These are phyloP conservation scores for Cucurbita ficifolia DNA, from an alignment of 306 rosid species.

Conservation along the genomic window DNA sequence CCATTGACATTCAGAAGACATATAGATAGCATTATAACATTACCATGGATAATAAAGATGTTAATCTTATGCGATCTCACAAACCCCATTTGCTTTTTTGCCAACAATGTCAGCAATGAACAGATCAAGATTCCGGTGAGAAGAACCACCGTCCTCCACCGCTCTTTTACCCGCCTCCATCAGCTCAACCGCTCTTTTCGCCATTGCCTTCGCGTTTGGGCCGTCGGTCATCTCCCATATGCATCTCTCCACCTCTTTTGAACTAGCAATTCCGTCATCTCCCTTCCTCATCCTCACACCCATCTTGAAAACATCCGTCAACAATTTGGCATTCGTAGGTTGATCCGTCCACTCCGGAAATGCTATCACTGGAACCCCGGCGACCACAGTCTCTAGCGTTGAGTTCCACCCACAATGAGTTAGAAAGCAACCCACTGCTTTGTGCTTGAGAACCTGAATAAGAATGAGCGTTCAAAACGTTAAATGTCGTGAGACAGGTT, in stretches of 20 bases:
- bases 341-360: constrained; percentile 51
- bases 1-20: too few species aligned
- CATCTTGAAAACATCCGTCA: constrained; percentile 19
- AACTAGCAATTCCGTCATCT: constrained; percentile 15
- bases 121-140: constrained; percentile 18
- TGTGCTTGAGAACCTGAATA: constrained; percentile 18
- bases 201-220: constrained; percentile 14
- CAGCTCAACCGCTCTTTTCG: constrained; percentile 25
- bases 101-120: constrained; percentile 18
- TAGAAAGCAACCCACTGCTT: constrained; percentile 37
- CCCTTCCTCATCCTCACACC: constrained; percentile 24
- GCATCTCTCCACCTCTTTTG: constrained; percentile 35
- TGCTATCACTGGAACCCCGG: constrained; percentile 41
- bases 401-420: constrained; percentile 68
- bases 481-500: too few species aligned
- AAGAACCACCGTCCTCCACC: constrained; percentile 29
- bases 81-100: neutral
- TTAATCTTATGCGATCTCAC: too few species aligned
- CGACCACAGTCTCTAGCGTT: constrained; percentile 22
- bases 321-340: constrained; percentile 35
- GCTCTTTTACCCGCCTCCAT: constrained; percentile 20
- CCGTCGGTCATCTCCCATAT: constrained; percentile 33
- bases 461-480: neutral
- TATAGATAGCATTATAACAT: too few species aligned
- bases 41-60: too few species aligned